Base-by-base conservation (phyloP, 2,329 filamentous ascomycete genomes). In the Zymoseptoria passerinii region DNA sequence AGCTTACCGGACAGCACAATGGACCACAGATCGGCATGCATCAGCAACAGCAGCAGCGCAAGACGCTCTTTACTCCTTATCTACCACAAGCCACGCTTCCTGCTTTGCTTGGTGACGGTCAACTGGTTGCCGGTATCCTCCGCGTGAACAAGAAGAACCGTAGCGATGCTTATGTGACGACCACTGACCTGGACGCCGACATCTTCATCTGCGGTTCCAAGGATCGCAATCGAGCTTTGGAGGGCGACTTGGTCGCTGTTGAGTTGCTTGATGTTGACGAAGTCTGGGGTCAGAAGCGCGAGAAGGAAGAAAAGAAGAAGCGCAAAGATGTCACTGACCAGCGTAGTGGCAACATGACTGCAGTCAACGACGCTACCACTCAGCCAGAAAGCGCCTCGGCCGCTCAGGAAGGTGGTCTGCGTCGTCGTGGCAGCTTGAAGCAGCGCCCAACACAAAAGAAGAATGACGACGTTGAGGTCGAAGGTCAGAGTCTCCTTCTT, bases 221-320 rank as follows among this genome's bases (percentile, higher is more conserved):
- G 75, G 94, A 99, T 73, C 88, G 94, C 66, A 99, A 99, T 74
- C 89, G 94, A 75, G 94, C 94, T 57, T 82, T 99, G 40, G 94
- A 99, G 74, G 94, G 94, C 59, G 94, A 99, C 73, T 82, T 96
- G 57, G 94, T 99, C 59, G 94, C 94, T 29, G 85, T 99, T 56
- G 94, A 99, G 76, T 85, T 99, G 52, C 85, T 99, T 54, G 92
- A 99, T 70, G 94, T 99, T 7, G 94, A 97, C 72, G 94, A 99
- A 72, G 94, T 99, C 2, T 99, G 94, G 94, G 85, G 88, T 23
- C 94, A 99, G 79, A 99, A 99, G 81, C 90, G 91, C 58, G 94
- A 99, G 75, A 99, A 99, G 75, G 94, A 99, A 77, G 94, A 99
- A 75, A 99, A 99, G 83, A 99, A 99, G 84, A 99, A 97, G 80